Evolutionary conservation across 1,139 yeast species (phyloP), one percentile per base, ranked within the genome.

Genomic region (Maudiozyma humilis): DNA sequence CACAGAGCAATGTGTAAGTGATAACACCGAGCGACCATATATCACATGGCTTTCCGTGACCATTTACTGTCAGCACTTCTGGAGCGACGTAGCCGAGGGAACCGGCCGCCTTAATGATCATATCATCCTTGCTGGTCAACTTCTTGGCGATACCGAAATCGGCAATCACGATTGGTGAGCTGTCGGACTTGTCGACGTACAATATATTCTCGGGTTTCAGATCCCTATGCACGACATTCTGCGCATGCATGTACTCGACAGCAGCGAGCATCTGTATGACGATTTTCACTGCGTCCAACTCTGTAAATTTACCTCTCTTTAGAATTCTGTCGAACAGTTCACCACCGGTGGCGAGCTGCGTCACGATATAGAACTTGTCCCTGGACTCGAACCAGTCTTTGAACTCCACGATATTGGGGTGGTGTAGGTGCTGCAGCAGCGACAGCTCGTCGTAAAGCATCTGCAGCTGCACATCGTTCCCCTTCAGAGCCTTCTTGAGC

Each of bases 81-180:
- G 96, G 96, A 0, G 96, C 96, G 4, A 95, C 95, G 60, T 88
- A 88, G 2, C 96, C 96, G 64, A 87, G 79, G 1, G 94, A 82
- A 0, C 96, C 96, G 0, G 96, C 96, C 40, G 85, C 80, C 23
- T 83, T 72, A 25, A 78, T 82, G 47, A 89, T 70, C 50, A 79
- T 73, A 51, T 86, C 89, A 53, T 78, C 73, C 5, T 63, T 63
- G 16, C 70, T 63, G 47, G 72, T 71, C 52, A 88, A 67, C 49
- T 76, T 72, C 62, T 84, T 85, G 33, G 96, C 96, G 55, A 88
- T 87, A 38, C 96, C 96, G 65, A 88, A 88, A 66, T 88, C 96
- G 0, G 95, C 95, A 51, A 88, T 70, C 3, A 88, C 95, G 32
- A 88, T 71, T 41, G 75, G 76, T 5, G 95, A 81, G 48, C 82